phyloP scores from a whole-genome alignment of 129 eudicot genomes.

The Chrysanthemum lavandulifolium region DNA sequence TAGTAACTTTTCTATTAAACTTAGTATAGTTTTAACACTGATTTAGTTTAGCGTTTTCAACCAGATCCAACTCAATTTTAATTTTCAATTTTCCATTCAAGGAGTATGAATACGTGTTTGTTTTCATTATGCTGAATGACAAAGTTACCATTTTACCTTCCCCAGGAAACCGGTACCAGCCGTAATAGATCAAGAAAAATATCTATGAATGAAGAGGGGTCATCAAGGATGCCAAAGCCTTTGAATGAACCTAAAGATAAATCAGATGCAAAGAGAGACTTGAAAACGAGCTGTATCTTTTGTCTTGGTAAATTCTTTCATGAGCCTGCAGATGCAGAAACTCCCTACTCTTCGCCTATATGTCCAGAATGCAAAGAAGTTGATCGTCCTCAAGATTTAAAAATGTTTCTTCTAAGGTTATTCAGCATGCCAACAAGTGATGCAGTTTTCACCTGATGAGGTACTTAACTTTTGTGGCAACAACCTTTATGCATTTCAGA shows the following conservation, averaged over 20 bases:
- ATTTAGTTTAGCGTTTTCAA: too few relatives aligned
- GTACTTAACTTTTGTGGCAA: background rate
- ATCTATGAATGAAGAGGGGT: constrained; percentile 1
- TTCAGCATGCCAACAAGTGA: constrained; percentile 15
- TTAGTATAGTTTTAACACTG: background rate
- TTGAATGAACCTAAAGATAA: constrained; percentile 10
- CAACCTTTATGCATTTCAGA: background rate
- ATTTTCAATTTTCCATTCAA: too few relatives aligned
- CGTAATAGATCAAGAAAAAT: background rate
- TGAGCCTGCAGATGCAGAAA: constrained; percentile 21
- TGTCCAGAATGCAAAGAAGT: constrained; percentile 27
- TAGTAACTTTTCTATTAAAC: background rate
- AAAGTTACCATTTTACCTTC: background rate
- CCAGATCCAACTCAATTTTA: too few relatives aligned
- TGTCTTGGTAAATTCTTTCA: constrained; percentile 25
- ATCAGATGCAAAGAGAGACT: constrained; percentile 6
- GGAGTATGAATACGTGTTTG: too few relatives aligned
- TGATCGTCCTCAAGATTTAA: background rate
- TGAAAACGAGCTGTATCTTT: constrained; percentile 28
- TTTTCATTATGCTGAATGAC: background rate
- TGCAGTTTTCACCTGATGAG: constrained; percentile 9
- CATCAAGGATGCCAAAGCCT: constrained; percentile 7
- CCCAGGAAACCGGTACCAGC: background rate
- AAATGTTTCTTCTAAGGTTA: background rate
- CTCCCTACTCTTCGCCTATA: constrained; percentile 6